phyloP scores from a whole-genome alignment of 2,329 filamentous ascomycete genomes.

The Colletotrichum sansevieriae region DNA sequence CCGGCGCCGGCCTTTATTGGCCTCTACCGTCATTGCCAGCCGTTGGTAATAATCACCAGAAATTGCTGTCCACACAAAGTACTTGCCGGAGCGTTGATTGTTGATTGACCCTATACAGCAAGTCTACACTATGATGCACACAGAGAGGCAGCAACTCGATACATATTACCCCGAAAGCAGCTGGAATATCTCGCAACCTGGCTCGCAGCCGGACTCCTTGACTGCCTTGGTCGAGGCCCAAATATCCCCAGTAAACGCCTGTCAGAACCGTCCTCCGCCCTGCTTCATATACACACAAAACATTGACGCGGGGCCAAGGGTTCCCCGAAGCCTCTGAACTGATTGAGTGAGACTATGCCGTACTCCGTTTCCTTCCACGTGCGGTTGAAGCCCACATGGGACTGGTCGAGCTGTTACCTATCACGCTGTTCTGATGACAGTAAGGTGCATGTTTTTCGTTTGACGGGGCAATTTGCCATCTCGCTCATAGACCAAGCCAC shows the following conservation, averaged over 20 bases:
- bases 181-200: conserved; percentile 36
- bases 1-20: too few species aligned
- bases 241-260: conserved; percentile 38
- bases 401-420: neutral
- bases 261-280: conserved; percentile 19
- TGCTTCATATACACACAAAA: conserved; percentile 31
- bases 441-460: conserved; percentile 42
- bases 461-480: conserved; percentile 79
- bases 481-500: conserved; percentile 88
- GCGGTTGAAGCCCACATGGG: neutral
- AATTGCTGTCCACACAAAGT: neutral
- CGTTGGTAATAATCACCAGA: too few species aligned
- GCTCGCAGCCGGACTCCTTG: conserved; percentile 39
- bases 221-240: conserved; percentile 33
- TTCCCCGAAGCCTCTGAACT: conserved; percentile 49
- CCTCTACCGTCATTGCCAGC: too few species aligned
- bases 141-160: conserved; percentile 10
- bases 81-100: conserved; percentile 1
- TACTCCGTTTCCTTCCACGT: neutral
- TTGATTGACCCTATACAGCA: conserved; percentile 14
- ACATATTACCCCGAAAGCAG: conserved; percentile 37
- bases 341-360: neutral
- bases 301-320: neutral
- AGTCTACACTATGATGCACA: conserved; percentile 18
- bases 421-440: conserved; percentile 38